Evolutionary conservation across 768 basidiomycete species (phyloP).

Genomic region (Boletus subparvulus): DNA sequence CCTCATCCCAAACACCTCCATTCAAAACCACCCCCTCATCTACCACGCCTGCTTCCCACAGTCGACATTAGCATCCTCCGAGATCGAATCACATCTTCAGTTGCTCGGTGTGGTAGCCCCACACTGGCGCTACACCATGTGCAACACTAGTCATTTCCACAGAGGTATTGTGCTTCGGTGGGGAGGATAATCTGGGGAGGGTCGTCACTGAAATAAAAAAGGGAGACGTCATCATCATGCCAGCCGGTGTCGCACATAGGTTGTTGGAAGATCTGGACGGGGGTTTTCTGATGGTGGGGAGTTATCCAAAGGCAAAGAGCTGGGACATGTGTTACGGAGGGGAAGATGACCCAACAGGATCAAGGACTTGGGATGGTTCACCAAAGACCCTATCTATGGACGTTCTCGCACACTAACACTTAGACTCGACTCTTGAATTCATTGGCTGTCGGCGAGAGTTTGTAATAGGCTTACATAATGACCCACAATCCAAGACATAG

Average conservation of each 20-base stretch:
- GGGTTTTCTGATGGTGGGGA: constrained; percentile 41
- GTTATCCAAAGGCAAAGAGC: constrained; percentile 36
- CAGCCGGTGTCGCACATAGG: constrained; percentile 42
- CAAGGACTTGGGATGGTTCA: constrained; percentile 36
- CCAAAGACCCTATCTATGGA: constrained; percentile 42
- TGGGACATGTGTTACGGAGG: constrained; percentile 34
- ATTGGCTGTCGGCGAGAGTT: too few relatives aligned
- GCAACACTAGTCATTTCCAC: constrained; percentile 41
- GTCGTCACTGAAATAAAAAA: constrained; percentile 32
- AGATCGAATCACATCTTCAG: constrained; percentile 37
- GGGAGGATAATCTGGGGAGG: constrained; percentile 33
- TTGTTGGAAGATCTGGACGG: constrained; percentile 31
- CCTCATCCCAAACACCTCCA: constrained; percentile 38
- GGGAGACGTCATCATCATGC: constrained; percentile 43
- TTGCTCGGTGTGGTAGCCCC: constrained; percentile 36
- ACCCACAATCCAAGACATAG: not conserved
- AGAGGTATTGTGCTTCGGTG: constrained; percentile 45
- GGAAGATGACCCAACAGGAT: constrained; percentile 13
- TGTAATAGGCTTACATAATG: constrained; percentile 11
- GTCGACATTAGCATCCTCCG: constrained; percentile 10
- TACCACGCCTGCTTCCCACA: constrained; percentile 35
- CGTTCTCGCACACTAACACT: constrained; percentile 20
- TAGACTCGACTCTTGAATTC: too few relatives aligned
- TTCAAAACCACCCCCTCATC: constrained; percentile 36
- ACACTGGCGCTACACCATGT: constrained; percentile 45